Evolutionary conservation across 2,329 filamentous ascomycete genomes (phyloP).

Genomic region (Trichoderma sp.): DNA sequence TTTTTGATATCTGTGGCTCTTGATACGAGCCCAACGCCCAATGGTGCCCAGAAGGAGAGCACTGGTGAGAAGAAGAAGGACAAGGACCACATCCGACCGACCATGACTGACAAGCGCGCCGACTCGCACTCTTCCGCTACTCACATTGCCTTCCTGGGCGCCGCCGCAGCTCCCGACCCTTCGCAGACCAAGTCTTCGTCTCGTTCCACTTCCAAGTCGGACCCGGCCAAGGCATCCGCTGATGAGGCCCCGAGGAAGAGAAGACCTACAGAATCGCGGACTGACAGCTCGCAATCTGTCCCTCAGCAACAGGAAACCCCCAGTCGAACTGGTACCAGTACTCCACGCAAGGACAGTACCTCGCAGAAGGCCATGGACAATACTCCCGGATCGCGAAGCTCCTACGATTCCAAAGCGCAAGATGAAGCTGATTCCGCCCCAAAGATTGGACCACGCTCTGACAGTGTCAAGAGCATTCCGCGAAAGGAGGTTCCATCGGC

Average conservation of each 20-base stretch:
- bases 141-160: slow-evolving; percentile 92
- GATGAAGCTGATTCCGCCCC: slow-evolving; percentile 48
- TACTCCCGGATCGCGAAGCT: slow-evolving; percentile 46
- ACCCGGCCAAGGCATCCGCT: slow-evolving; percentile 26
- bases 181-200: slow-evolving; percentile 49
- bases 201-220: slow-evolving; percentile 48
- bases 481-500: slow-evolving; percentile 61
- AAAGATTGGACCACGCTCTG: slow-evolving; percentile 38
- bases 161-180: slow-evolving; percentile 48
- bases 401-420: slow-evolving; percentile 56
- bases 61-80: slow-evolving; percentile 46
- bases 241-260: slow-evolving; percentile 73
- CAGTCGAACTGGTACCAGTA: slow-evolving; percentile 36
- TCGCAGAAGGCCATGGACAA: slow-evolving; percentile 35
- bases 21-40: slow-evolving; percentile 62
- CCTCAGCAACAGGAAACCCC: slow-evolving; percentile 38
- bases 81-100: slow-evolving; percentile 59
- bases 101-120: slow-evolving; percentile 43
- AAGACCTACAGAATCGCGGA: slow-evolving; percentile 42
- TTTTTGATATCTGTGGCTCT: slow-evolving; percentile 75
- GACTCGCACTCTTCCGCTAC: slow-evolving; percentile 63
- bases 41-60: slow-evolving; percentile 52
- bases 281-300: slow-evolving; percentile 43
- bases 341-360: slow-evolving; percentile 27
- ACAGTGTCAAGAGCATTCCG: slow-evolving; percentile 50